Conservation (phyloP, 768 basidiomycete genomes). For the Tricholoma bakamatsutake region DNA sequence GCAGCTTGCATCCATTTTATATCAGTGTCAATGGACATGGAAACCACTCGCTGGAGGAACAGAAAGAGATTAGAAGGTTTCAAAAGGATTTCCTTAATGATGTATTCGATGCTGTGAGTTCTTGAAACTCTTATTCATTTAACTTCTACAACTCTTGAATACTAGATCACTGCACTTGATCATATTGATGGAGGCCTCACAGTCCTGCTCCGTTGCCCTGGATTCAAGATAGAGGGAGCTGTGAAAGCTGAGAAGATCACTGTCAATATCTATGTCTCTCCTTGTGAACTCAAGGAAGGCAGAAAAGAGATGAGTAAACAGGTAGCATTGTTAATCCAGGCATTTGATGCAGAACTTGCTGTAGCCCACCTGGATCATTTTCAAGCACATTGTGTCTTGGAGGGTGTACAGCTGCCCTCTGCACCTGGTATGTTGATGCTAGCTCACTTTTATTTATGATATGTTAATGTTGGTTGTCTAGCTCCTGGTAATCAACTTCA, state of each 20-base stretch:
- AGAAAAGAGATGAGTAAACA: slow-evolving; percentile 2
- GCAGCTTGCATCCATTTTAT: not conserved
- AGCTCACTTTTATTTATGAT: not conserved
- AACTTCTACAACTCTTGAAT: not conserved
- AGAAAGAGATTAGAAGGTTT: not conserved
- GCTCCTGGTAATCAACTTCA: not conserved
- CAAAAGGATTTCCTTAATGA: not conserved
- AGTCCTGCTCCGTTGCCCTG: slow-evolving; percentile 2
- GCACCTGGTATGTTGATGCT: not conserved
- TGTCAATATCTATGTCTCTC: slow-evolving; percentile 3
- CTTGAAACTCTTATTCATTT: too few relatives aligned
- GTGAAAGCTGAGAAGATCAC: slow-evolving; percentile 1
- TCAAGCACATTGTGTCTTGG: not conserved
- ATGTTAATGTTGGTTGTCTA: not conserved
- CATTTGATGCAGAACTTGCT: slow-evolving; percentile 9
- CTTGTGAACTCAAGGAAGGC: slow-evolving; percentile 1
- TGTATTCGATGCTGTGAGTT: slow-evolving; percentile 5
- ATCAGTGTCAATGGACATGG: not conserved
- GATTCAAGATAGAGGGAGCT: not conserved
- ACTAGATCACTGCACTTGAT: slow-evolving; percentile 6
- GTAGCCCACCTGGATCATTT: slow-evolving; percentile 8
- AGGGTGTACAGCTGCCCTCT: slow-evolving; percentile 1
- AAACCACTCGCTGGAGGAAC: not conserved
- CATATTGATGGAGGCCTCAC: slow-evolving; percentile 8
- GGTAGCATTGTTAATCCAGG: slow-evolving; percentile 8